Conservation (phyloP, 345 rosid species). For the Gossypium sturtianum region DNA sequence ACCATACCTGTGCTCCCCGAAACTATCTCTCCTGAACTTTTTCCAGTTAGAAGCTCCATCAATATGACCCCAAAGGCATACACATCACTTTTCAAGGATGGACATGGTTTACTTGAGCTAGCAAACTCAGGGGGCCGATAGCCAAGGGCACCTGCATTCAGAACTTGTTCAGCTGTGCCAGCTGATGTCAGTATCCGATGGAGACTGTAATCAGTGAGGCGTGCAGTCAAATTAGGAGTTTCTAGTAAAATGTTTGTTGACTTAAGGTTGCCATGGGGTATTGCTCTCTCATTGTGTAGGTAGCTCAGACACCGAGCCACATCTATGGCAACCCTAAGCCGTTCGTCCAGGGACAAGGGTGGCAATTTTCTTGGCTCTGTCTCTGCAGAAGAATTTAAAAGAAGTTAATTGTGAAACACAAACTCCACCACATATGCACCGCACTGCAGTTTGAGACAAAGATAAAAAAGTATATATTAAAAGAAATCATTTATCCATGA, state of each 20-base stretch:
- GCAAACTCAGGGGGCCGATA: slow-evolving; percentile 89
- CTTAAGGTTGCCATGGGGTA: slow-evolving; percentile 93
- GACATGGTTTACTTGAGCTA: slow-evolving; percentile 73
- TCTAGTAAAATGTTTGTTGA: slow-evolving; percentile 71
- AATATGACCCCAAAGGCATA: slow-evolving; percentile 77
- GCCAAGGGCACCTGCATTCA: slow-evolving; percentile 83
- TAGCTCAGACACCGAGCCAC: slow-evolving; percentile 69
- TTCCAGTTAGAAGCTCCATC: slow-evolving; percentile 74
- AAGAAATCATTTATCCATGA: neutral
- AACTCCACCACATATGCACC: neutral
- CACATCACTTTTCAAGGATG: slow-evolving; percentile 83
- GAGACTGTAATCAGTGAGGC: slow-evolving; percentile 77
- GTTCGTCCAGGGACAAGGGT: slow-evolving; percentile 49
- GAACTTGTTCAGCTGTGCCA: slow-evolving; percentile 84
- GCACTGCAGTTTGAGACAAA: neutral
- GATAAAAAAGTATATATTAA: neutral
- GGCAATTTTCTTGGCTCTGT: slow-evolving; percentile 41
- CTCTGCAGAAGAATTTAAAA: slow-evolving; percentile 37
- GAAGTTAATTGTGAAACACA: neutral
- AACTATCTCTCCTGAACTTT: slow-evolving; percentile 56
- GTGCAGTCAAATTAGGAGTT: slow-evolving; percentile 42
- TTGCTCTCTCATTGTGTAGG: slow-evolving; percentile 73
- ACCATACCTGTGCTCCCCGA: slow-evolving; percentile 53
- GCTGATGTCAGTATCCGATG: slow-evolving; percentile 72
- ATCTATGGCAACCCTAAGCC: slow-evolving; percentile 52